These are phyloP conservation scores for Vaccinium myrtillus DNA, from an alignment of 148 eudicot genomes.

Conservation along the genomic window DNA sequence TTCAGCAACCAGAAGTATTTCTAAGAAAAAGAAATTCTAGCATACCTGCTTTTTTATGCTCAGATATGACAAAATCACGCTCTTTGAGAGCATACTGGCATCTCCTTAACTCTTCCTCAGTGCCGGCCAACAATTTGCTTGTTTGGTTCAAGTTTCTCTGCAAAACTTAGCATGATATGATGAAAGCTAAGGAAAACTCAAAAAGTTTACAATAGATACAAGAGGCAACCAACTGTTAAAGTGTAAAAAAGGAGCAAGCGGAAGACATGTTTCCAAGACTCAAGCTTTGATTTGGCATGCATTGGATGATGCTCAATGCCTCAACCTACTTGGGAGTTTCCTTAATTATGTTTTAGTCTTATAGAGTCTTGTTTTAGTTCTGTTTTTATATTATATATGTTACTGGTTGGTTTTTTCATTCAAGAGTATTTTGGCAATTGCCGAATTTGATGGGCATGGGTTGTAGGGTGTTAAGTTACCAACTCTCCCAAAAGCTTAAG, in stretches of 20 bases:
- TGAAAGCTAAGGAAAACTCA: not conserved
- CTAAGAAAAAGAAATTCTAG: not conserved
- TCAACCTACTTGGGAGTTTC: not conserved
- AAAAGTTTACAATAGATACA: not conserved
- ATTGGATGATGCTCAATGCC: not conserved
- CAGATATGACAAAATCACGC: slow-evolving; percentile 49
- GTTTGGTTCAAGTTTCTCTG: slow-evolving; percentile 48
- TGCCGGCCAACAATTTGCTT: slow-evolving; percentile 34
- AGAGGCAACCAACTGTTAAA: not conserved
- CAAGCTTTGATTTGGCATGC: not conserved
- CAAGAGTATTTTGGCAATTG: not conserved
- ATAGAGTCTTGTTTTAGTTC: not conserved
- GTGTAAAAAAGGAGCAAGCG: not conserved
- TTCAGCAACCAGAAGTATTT: slow-evolving; percentile 1
- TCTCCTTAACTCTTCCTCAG: slow-evolving; percentile 41
- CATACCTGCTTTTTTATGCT: slow-evolving; percentile 58
- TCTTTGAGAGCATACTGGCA: slow-evolving; percentile 49
- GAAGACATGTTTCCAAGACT: not conserved
- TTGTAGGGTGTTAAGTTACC: too few relatives aligned
- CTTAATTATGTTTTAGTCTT: not conserved
- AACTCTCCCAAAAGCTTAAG: too few relatives aligned
- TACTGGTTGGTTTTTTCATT: too few relatives aligned
- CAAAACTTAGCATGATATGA: slow-evolving; percentile 3
- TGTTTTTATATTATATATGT: too few relatives aligned
- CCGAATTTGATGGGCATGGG: not conserved